These are phyloP conservation scores for Scheffersomyces insectosa DNA, from an alignment of 1,139 yeast species.

Conservation along the genomic window DNA sequence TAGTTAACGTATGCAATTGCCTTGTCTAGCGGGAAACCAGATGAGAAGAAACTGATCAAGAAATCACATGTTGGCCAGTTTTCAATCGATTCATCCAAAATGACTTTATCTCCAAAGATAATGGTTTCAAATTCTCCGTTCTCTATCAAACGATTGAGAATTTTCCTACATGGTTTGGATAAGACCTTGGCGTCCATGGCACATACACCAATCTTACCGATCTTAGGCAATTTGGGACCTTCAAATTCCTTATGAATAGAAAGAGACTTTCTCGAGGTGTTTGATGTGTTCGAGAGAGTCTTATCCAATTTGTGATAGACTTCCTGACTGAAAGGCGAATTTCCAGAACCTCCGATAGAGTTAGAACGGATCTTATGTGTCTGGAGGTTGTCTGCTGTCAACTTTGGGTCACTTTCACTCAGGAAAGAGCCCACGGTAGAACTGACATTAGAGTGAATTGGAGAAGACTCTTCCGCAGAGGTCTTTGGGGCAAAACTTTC, in stretches of 20 bases:
- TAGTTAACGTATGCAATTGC: slow-evolving; percentile 89
- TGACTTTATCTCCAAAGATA: slow-evolving; percentile 96
- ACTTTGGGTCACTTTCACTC: background rate
- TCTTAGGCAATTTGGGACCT: slow-evolving; percentile 61
- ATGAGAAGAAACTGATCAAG: slow-evolving; percentile 87
- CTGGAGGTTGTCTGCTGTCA: background rate
- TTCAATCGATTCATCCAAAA: slow-evolving; percentile 87
- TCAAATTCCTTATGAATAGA: slow-evolving; percentile 44
- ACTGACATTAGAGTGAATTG: background rate
- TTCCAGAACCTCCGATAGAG: slow-evolving; percentile 25
- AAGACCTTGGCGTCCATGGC: slow-evolving; percentile 98
- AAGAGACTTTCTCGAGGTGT: slow-evolving; percentile 44
- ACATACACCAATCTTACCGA: slow-evolving; percentile 96
- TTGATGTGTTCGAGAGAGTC: slow-evolving; percentile 41
- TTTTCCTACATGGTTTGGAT: slow-evolving; percentile 93
- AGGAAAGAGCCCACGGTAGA: background rate
- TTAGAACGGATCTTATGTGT: background rate
- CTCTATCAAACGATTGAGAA: slow-evolving; percentile 82
- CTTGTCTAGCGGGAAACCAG: slow-evolving; percentile 94
- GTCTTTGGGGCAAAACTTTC: slow-evolving; percentile 74
- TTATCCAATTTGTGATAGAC: slow-evolving; percentile 29
- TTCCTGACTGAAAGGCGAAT: slow-evolving; percentile 15
- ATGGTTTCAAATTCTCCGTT: slow-evolving; percentile 96
- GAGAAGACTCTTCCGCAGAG: slow-evolving; percentile 53
- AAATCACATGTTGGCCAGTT: slow-evolving; percentile 99